A percentile compares a stretch with the other conserved stretches of the same genome.
phyloP scores from a whole-genome alignment of 2,329 filamentous ascomycete species.

The Phyllachora maydis region DNA sequence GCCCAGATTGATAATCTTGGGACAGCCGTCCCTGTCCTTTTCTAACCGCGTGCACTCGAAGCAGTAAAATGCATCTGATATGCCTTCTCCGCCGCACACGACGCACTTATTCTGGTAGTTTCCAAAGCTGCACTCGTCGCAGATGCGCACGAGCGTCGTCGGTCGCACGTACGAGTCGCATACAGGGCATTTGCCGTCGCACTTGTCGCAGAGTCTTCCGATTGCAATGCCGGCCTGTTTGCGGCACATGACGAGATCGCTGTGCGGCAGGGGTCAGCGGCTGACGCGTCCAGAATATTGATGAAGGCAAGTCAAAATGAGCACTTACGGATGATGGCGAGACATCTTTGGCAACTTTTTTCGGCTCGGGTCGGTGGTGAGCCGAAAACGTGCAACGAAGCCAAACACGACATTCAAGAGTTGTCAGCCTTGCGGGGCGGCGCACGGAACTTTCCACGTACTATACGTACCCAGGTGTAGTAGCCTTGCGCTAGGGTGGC shows the following conservation, averaged over 20 bases:
- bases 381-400: too few relatives aligned
- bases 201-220: conserved; percentile 98
- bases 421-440: conserved; percentile 1
- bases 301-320: conserved; percentile 4
- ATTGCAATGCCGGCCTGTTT: conserved; percentile 96
- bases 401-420: too few relatives aligned
- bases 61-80: conserved; percentile 97
- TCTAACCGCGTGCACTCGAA: conserved; percentile 95
- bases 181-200: conserved; percentile 97
- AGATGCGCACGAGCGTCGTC: conserved; percentile 92
- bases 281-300: too few relatives aligned
- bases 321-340: conserved; percentile 71
- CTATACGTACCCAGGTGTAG: too few relatives aligned
- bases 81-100: conserved; percentile 93
- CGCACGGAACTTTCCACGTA: too few relatives aligned
- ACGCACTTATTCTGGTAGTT: conserved; percentile 99
- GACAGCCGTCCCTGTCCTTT: conserved; percentile 92
- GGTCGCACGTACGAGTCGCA: conserved; percentile 98
- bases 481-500: too few relatives aligned
- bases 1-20: conserved; percentile 97
- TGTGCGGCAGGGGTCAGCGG: conserved; percentile 16
- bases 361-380: too few relatives aligned
- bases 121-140: conserved; percentile 97
- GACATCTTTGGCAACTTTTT: conserved; percentile 38
- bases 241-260: conserved; percentile 98